Evolutionary conservation across 768 basidiomycete species (phyloP).

Genomic region (Mycena crocata): DNA sequence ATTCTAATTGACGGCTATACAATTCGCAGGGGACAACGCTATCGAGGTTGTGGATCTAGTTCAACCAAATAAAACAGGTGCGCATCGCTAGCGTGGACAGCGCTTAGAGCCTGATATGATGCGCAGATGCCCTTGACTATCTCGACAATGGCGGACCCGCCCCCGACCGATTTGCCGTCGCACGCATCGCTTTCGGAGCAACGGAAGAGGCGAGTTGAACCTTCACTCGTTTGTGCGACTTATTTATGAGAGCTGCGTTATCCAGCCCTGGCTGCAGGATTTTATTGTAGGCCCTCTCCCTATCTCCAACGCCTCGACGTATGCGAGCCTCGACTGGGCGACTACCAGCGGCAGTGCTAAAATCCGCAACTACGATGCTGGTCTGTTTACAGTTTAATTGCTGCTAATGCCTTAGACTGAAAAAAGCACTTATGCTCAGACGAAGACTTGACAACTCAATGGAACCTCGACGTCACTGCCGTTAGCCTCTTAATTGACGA

Average conservation of each 20-base stretch:
- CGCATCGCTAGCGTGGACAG: neutral
- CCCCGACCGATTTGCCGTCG: conserved; percentile 32
- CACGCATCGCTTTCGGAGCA: conserved; percentile 34
- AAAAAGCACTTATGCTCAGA: conserved; percentile 11
- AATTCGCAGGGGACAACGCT: conserved; percentile 35
- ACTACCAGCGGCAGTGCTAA: conserved; percentile 36
- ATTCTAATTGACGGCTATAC: neutral
- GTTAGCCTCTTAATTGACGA: conserved; percentile 15
- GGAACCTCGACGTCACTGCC: conserved; percentile 27
- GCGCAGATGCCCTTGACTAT: conserved; percentile 31
- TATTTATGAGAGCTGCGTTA: neutral
- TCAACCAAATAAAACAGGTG: conserved; percentile 37
- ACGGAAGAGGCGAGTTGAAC: conserved; percentile 24
- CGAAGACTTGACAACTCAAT: conserved; percentile 14
- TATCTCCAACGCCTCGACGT: conserved; percentile 28
- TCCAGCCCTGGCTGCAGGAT: conserved; percentile 32
- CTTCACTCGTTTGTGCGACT: neutral
- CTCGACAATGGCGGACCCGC: conserved; percentile 24
- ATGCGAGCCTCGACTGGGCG: conserved; percentile 35
- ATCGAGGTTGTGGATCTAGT: conserved; percentile 35
- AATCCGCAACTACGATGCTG: conserved; percentile 33
- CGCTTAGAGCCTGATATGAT: neutral
- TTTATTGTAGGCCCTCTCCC: conserved; percentile 37
- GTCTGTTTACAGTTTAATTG: conserved; percentile 9
- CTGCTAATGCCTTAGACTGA: neutral